Evolutionary conservation across 805 yeast species (phyloP).

Genomic region (Wickerhamiella brachini): DNA sequence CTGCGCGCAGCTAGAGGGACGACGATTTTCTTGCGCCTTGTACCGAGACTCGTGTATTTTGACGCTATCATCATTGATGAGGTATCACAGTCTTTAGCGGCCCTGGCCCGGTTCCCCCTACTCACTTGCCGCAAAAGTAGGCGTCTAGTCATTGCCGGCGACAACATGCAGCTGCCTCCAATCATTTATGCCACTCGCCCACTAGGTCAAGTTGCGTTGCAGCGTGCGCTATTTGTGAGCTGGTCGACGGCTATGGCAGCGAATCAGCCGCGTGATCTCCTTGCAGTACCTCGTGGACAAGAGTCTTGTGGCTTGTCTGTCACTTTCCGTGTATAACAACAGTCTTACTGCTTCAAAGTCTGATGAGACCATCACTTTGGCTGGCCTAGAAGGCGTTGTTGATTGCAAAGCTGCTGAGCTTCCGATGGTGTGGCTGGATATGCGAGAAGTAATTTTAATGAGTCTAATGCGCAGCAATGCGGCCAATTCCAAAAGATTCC

Average conservation of each 20-base stretch:
- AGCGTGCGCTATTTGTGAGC: slow-evolving; percentile 64
- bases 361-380: slow-evolving; percentile 38
- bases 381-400: slow-evolving; percentile 36
- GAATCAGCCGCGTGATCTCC: slow-evolving; percentile 46
- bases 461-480: slow-evolving; percentile 75
- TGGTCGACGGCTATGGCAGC: slow-evolving; percentile 37
- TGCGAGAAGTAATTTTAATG: slow-evolving; percentile 59
- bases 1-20: slow-evolving; percentile 79
- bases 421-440: slow-evolving; percentile 73
- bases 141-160: slow-evolving; percentile 77
- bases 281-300: slow-evolving; percentile 82
- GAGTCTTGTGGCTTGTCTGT: slow-evolving; percentile 65
- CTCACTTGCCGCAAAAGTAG: slow-evolving; percentile 44
- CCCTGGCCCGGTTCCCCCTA: slow-evolving; percentile 93
- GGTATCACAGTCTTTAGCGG: slow-evolving; percentile 86
- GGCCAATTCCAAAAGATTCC: slow-evolving; percentile 59
- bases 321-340: slow-evolving; percentile 47
- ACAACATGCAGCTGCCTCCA: slow-evolving; percentile 84
- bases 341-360: slow-evolving; percentile 46
- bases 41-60: slow-evolving; percentile 31
- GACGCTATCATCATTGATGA: slow-evolving; percentile 85
- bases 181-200: slow-evolving; percentile 46
- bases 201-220: slow-evolving; percentile 34
- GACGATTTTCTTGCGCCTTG: slow-evolving; percentile 32
- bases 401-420: slow-evolving; percentile 40